Percentiles rank a stretch among this genome's conserved stretches.
phyloP scores from a whole-genome alignment of 2,329 filamentous ascomycete genomes.

The Talaromyces pinophilus region DNA sequence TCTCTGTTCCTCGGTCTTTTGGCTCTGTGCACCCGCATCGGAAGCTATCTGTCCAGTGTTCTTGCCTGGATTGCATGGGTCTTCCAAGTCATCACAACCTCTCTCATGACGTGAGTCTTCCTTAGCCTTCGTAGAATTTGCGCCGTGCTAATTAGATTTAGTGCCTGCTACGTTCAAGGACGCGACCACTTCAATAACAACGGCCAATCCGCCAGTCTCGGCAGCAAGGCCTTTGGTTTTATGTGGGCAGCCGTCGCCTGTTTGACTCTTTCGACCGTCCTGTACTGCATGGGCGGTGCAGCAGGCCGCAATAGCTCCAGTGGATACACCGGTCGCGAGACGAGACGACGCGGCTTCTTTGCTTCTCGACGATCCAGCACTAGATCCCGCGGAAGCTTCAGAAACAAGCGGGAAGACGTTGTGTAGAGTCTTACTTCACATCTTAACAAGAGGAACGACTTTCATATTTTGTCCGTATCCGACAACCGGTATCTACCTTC shows the following conservation, averaged over 20 bases:
- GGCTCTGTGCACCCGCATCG: constrained; percentile 55
- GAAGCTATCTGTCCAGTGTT: constrained; percentile 54
- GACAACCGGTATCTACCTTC: not conserved
- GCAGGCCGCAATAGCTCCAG: constrained; percentile 32
- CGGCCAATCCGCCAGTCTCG: constrained; percentile 53
- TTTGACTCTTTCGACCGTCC: constrained; percentile 57
- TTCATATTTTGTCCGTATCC: not conserved
- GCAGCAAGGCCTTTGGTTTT: constrained; percentile 61
- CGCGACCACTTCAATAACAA: constrained; percentile 57
- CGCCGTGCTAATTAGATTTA: constrained; percentile 31
- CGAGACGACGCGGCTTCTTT: constrained; percentile 44
- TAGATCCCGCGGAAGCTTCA: constrained; percentile 21
- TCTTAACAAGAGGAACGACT: not conserved
- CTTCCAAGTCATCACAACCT: constrained; percentile 60
- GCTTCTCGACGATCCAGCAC: constrained; percentile 23
- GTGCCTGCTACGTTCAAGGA: constrained; percentile 61
- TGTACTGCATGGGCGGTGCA: constrained; percentile 57
- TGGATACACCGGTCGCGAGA: constrained; percentile 41
- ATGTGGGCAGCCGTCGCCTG: constrained; percentile 61
- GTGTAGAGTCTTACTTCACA: constrained; percentile 10
- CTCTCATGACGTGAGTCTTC: constrained; percentile 62
- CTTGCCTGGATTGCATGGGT: constrained; percentile 56
- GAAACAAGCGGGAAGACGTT: constrained; percentile 20
- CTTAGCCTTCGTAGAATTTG: not conserved
- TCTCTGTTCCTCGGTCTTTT: constrained; percentile 50